These are phyloP conservation scores for Nakaseomyces kungkrabaensis DNA, from an alignment of 1,139 yeast genomes.

Conservation along the genomic window DNA sequence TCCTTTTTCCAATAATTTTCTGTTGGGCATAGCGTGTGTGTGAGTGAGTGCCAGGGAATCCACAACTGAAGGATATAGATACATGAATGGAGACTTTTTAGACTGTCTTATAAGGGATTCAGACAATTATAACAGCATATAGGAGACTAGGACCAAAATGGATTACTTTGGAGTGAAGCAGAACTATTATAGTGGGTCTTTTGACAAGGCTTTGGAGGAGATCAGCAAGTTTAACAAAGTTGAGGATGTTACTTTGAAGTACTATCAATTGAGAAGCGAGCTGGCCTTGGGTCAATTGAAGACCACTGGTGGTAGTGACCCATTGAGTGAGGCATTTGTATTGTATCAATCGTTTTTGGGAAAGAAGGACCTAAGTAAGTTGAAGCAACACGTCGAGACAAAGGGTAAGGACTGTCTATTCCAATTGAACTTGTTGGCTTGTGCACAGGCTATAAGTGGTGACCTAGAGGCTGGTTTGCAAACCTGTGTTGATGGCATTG, in stretches of 20 bases:
- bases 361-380: constrained; percentile 9
- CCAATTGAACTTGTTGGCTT: constrained; percentile 21
- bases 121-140: too few relatives aligned
- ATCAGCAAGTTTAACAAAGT: constrained; percentile 14
- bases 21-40: too few relatives aligned
- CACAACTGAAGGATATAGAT: too few relatives aligned
- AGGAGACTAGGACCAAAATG: constrained; percentile 7
- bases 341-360: constrained; percentile 16
- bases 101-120: too few relatives aligned
- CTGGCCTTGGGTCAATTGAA: constrained; percentile 14
- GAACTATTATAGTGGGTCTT: constrained; percentile 27
- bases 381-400: constrained; percentile 10
- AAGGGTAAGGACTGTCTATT: constrained; percentile 14
- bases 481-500: constrained; percentile 23
- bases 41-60: too few relatives aligned
- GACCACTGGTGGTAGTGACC: constrained; percentile 3
- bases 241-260: constrained; percentile 21
- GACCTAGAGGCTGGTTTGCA: constrained; percentile 18
- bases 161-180: constrained; percentile 27
- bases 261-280: constrained; percentile 22
- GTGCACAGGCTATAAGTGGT: constrained; percentile 22
- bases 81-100: too few relatives aligned
- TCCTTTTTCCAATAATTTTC: too few relatives aligned
- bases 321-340: constrained; percentile 15
- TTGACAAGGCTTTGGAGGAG: constrained; percentile 19